phyloP scores from a whole-genome alignment of 352 stramenopile genomes.

The Globisporangium cederbergense region DNA sequence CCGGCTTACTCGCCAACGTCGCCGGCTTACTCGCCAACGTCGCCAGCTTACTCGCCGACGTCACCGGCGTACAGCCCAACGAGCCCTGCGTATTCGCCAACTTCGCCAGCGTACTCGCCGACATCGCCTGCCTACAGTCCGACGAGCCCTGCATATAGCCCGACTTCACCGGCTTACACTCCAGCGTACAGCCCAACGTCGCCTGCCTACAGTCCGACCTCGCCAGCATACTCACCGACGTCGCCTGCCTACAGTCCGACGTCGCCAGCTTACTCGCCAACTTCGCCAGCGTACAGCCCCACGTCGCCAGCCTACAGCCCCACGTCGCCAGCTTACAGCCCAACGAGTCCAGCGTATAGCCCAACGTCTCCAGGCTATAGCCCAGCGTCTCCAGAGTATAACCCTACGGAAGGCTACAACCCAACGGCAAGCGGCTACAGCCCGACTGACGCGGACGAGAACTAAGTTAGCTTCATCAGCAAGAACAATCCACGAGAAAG shows the following conservation, averaged over 20 bases:
- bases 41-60: constrained; percentile 57
- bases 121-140: constrained; percentile 56
- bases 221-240: constrained; percentile 32
- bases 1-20: constrained; percentile 47
- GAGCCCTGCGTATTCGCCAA: constrained; percentile 85
- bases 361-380: constrained; percentile 77
- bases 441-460: constrained; percentile 63
- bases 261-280: constrained; percentile 62
- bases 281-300: constrained; percentile 60
- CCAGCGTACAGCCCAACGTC: constrained; percentile 83
- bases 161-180: constrained; percentile 39
- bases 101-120: constrained; percentile 85
- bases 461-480: constrained; percentile 14
- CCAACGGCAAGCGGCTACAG: constrained; percentile 87
- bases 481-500: no score
- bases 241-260: constrained; percentile 50
- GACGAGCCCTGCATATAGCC: constrained; percentile 56
- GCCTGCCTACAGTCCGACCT: constrained; percentile 60
- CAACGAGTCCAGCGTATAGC: constrained; percentile 66
- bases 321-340: constrained; percentile 74
- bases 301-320: constrained; percentile 82
- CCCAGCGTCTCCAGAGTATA: constrained; percentile 74
- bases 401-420: constrained; percentile 65
- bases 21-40: constrained; percentile 35
- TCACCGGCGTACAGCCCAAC: constrained; percentile 64